Evolutionary conservation across 371 early-diverging fungal species (phyloP), one percentile per base, ranked within the genome.

Genomic region (Spiromyces aspiralis): DNA sequence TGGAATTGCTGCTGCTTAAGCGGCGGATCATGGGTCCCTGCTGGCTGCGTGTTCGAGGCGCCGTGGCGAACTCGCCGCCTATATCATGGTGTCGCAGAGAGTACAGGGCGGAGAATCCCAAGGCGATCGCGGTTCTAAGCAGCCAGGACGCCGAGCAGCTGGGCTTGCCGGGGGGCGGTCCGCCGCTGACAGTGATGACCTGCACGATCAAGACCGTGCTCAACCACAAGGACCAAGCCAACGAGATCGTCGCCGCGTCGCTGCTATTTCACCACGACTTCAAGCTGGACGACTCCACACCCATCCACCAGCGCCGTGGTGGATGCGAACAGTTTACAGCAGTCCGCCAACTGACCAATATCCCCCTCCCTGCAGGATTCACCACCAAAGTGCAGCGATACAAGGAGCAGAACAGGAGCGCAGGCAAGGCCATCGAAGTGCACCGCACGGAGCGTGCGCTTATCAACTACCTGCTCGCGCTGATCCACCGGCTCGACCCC

Each of bases 1-100:
- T 95, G n/a, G 98, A 98, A 64, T 78, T 83, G 44, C 83, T 98
- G 45, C 62, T 97, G 24, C 70, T 93, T 23, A 92, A 95, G 62
- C 80, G 94, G 41, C 83, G 88, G 56, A 69, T 98, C 26, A 97
- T 92, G 94, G 98, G 98, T 1, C 98, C 98, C 1, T 84, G 86
- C 55, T 98, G 98, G 98, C 67, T 98, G 3, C 65, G 73, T 25
- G 72, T 96, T 28, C 62, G 56, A 25, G 54, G 76, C 27, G 69
- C 78, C 2, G 53, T 52, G 27, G 52, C 75, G 6, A 67, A 55
- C 43, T 63, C 51, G 26, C 67, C 60, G 10, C 77, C 71, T 51
- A 50, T 75, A 10, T 80, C 95, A 12, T 97, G 96, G 96, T 87
- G 92, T 61, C 90, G 85, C 53, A 43, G 72, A 0, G 94, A 96